phyloP scores from a whole-genome alignment of 306 rosid genomes.

The Datisca glomerata region DNA sequence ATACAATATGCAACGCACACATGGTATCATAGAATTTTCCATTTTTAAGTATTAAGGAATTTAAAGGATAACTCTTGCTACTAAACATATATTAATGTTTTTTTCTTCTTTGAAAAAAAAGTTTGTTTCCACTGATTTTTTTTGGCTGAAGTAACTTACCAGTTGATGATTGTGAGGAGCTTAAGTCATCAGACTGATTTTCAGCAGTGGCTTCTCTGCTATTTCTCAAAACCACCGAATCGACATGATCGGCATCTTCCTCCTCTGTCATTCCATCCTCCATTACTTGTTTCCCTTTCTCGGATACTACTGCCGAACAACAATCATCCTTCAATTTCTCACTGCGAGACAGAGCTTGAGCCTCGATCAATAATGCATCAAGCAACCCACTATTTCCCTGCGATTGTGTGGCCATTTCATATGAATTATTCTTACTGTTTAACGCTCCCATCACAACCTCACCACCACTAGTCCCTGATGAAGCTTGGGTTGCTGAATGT shows the following conservation, averaged over 20 bases:
- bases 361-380: constrained; percentile 42
- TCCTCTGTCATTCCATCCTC: constrained; percentile 16
- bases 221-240: constrained; percentile 18
- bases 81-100: no score
- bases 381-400: constrained; percentile 41
- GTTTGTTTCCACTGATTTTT: no score
- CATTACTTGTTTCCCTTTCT: constrained; percentile 24
- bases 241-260: constrained; percentile 12
- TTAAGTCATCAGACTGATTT: constrained; percentile 25
- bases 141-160: constrained; percentile 30
- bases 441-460: constrained; percentile 23
- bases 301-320: constrained; percentile 4
- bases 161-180: constrained; percentile 27
- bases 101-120: no score
- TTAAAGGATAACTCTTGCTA: no score
- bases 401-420: constrained; percentile 14
- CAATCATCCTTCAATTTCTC: constrained; percentile 17
- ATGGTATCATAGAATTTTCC: no score
- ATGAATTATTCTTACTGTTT: constrained; percentile 14
- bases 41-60: no score
- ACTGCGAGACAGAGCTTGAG: constrained; percentile 20
- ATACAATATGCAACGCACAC: no score
- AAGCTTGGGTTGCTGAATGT: constrained; percentile 27
- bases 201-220: constrained; percentile 13
- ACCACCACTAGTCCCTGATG: constrained; percentile 33